Conservation (phyloP, 768 basidiomycete species). For the Mycena indigotica region DNA sequence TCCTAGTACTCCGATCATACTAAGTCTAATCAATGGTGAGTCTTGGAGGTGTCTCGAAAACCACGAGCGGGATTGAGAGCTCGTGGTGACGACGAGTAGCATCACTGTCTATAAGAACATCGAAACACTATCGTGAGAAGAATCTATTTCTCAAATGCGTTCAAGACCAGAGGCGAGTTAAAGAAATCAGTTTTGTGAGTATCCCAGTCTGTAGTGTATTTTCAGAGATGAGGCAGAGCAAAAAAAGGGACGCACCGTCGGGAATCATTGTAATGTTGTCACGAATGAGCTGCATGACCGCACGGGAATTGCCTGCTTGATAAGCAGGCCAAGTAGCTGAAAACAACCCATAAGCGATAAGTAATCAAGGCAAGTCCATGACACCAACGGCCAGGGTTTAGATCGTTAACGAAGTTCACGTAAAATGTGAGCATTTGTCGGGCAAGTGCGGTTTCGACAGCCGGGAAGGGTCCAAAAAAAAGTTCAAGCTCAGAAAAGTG, state of each 20-base stretch:
- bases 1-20: no score
- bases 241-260: slow-evolving; percentile 43
- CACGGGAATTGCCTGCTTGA: slow-evolving; percentile 29
- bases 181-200: slow-evolving; percentile 44
- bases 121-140: no score
- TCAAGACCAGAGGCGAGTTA: slow-evolving; percentile 41
- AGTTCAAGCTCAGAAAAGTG: slow-evolving; percentile 53
- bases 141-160: slow-evolving; percentile 51
- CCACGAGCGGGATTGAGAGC: no score
- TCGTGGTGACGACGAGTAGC: no score
- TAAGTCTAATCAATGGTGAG: no score
- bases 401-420: slow-evolving; percentile 58
- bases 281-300: slow-evolving; percentile 52
- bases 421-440: slow-evolving; percentile 53
- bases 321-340: slow-evolving; percentile 53
- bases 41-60: no score
- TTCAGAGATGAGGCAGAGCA: not conserved
- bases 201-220: slow-evolving; percentile 41
- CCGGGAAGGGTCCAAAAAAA: slow-evolving; percentile 50
- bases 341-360: not conserved
- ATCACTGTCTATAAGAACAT: no score
- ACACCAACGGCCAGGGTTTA: slow-evolving; percentile 52
- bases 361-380: not conserved
- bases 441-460: slow-evolving; percentile 48
- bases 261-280: slow-evolving; percentile 55